A percentile compares a stretch with the other conserved stretches of the same genome.
Conservation (phyloP, 495 filamentous ascomycete species). For the Penicillium mononematosum region DNA sequence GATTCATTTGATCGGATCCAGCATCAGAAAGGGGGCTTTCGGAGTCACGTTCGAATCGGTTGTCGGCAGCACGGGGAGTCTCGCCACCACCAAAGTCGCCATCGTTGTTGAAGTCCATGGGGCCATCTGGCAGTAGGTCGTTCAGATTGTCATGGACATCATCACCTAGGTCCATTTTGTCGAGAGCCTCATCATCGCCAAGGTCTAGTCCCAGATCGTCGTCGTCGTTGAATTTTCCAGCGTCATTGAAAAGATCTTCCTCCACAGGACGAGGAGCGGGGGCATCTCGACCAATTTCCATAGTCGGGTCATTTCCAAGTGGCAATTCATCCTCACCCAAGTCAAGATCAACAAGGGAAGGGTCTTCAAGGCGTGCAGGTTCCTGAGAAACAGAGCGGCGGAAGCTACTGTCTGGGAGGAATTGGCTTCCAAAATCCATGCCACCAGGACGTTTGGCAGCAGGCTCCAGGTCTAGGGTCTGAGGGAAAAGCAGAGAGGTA, state of each 20-base stretch:
- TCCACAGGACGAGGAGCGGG: constrained; percentile 61
- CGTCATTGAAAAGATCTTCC: constrained; percentile 72
- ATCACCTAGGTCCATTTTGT: constrained; percentile 37
- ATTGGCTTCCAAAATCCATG: constrained; percentile 63
- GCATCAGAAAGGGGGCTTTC: constrained; percentile 41
- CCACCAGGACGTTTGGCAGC: constrained; percentile 57
- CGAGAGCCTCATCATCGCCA: constrained; percentile 51
- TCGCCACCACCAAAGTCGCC: constrained; percentile 35
- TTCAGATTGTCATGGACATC: constrained; percentile 38
- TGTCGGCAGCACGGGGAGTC: constrained; percentile 54
- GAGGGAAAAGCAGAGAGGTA: constrained; percentile 69
- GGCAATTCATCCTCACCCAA: constrained; percentile 51
- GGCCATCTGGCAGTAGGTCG: constrained; percentile 34
- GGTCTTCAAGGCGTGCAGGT: constrained; percentile 49
- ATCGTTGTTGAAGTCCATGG: constrained; percentile 50
- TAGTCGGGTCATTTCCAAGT: constrained; percentile 55
- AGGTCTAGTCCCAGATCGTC: constrained; percentile 50
- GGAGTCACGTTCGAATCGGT: constrained; percentile 63
- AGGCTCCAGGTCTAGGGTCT: constrained; percentile 57
- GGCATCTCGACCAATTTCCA: constrained; percentile 84
- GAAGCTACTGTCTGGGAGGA: constrained; percentile 61
- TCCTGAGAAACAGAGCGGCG: constrained; percentile 52
- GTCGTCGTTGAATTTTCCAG: constrained; percentile 49
- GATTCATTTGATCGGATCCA: constrained; percentile 32
- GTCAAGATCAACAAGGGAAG: constrained; percentile 50